Conservation (phyloP, 2,329 filamentous ascomycete species). For the Leptosphaerulina australis region DNA sequence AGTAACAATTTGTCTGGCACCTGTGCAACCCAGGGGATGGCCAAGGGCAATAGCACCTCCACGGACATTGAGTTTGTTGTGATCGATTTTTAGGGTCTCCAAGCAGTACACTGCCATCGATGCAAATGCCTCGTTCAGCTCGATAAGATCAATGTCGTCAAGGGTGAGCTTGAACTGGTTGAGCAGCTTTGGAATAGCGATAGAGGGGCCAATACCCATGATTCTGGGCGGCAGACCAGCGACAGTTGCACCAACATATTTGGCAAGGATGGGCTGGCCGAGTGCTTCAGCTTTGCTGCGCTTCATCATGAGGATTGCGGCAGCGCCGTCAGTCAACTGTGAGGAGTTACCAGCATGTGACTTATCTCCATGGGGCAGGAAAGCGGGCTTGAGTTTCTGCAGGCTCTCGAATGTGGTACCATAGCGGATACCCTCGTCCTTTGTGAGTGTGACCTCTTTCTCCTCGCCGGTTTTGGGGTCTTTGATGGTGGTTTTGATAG, state of each 20-base stretch:
- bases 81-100: conserved; percentile 68
- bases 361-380: conserved; percentile 84
- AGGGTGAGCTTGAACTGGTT: conserved; percentile 76
- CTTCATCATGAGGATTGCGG: conserved; percentile 91
- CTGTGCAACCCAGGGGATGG: conserved; percentile 81
- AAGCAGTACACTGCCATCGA: conserved; percentile 97
- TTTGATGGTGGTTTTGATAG: conserved; percentile 81
- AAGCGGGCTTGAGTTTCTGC: conserved; percentile 84
- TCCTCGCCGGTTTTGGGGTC: conserved; percentile 79
- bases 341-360: conserved; percentile 93
- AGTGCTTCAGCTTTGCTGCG: conserved; percentile 85
- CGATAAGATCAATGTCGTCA: conserved; percentile 84
- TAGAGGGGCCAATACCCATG: conserved; percentile 89
- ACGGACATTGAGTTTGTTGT: conserved; percentile 78
- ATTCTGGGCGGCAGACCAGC: conserved; percentile 89
- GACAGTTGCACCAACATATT: conserved; percentile 90
- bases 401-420: conserved; percentile 86
- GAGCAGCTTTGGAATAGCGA: conserved; percentile 80
- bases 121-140: conserved; percentile 97
- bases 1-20: conserved; percentile 83
- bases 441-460: conserved; percentile 77
- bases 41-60: conserved; percentile 84
- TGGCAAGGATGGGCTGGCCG: conserved; percentile 88
- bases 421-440: conserved; percentile 87
- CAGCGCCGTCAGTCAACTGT: conserved; percentile 93